phyloP scores from a whole-genome alignment of 2,329 filamentous ascomycete species.

The Colletotrichum sp. region DNA sequence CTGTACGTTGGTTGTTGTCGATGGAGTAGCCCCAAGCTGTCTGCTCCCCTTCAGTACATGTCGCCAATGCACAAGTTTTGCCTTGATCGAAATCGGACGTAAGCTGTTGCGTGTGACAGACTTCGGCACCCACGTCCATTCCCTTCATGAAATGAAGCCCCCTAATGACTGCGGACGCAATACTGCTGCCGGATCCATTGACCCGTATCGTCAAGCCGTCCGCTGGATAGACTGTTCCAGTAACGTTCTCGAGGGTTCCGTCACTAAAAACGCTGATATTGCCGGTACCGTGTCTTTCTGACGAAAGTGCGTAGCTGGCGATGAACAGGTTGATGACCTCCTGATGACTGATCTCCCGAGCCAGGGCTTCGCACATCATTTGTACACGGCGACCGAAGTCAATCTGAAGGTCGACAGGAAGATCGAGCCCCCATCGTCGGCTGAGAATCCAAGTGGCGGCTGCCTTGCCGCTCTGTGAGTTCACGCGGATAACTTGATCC shows the following conservation, averaged over 20 bases:
- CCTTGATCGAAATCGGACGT: not conserved
- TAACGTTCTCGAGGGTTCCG: not conserved
- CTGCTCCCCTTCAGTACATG: not conserved
- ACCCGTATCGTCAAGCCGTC: not conserved
- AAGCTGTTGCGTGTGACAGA: not conserved
- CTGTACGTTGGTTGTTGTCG: not conserved
- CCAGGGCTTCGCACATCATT: slow-evolving; percentile 3
- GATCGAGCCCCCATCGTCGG: not conserved
- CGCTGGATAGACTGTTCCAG: not conserved
- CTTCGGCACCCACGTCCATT: not conserved
- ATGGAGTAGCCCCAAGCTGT: not conserved
- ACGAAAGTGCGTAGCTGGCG: not conserved
- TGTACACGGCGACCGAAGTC: slow-evolving; percentile 1
- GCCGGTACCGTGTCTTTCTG: not conserved
- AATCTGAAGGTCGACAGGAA: not conserved
- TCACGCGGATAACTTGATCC: not conserved
- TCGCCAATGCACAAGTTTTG: not conserved
- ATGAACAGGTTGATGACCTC: slow-evolving; percentile 1
- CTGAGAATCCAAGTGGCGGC: not conserved
- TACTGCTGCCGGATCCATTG: not conserved
- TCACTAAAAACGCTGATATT: not conserved
- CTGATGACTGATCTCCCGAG: not conserved
- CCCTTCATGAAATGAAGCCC: slow-evolving; percentile 4
- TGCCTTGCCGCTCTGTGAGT: not conserved
- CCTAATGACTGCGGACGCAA: not conserved